Evolutionary conservation across 2,329 filamentous ascomycete species (phyloP).

Genomic region (Dactylellina sp.): DNA sequence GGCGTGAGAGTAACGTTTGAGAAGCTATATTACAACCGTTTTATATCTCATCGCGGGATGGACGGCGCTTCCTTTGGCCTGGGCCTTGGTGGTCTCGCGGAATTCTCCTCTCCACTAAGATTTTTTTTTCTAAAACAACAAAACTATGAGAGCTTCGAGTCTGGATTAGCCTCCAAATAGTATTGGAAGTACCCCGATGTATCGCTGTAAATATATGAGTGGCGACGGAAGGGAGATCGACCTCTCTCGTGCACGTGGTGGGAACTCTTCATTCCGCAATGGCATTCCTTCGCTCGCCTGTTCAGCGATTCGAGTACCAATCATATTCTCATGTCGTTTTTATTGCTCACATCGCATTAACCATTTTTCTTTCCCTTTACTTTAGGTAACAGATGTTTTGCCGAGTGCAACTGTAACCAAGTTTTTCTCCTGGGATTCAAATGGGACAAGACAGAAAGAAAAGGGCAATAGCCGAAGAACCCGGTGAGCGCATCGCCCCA

Average conservation of each 20-base stretch:
- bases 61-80: neutral
- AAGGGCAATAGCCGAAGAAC: conserved; percentile 2
- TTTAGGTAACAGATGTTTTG: conserved; percentile 11
- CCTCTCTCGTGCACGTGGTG: conserved; percentile 29
- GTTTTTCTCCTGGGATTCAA: neutral
- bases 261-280: conserved; percentile 15
- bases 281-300: conserved; percentile 9
- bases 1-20: conserved; percentile 3
- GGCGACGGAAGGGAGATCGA: conserved; percentile 45
- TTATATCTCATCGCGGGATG: conserved; percentile 12
- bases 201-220: neutral
- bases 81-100: neutral
- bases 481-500: neutral
- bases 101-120: neutral
- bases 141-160: too few relatives aligned
- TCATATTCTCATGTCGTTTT: too few relatives aligned
- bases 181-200: neutral
- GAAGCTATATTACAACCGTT: conserved; percentile 15
- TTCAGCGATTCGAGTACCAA: neutral
- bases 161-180: too few relatives aligned
- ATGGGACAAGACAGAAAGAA: conserved; percentile 7
- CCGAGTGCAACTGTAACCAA: neutral
- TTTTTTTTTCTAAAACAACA: neutral
- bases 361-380: too few relatives aligned
- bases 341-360: too few relatives aligned